Evolutionary conservation across 2,329 filamentous ascomycete species (phyloP).

Genomic region (Bisporella sp.): DNA sequence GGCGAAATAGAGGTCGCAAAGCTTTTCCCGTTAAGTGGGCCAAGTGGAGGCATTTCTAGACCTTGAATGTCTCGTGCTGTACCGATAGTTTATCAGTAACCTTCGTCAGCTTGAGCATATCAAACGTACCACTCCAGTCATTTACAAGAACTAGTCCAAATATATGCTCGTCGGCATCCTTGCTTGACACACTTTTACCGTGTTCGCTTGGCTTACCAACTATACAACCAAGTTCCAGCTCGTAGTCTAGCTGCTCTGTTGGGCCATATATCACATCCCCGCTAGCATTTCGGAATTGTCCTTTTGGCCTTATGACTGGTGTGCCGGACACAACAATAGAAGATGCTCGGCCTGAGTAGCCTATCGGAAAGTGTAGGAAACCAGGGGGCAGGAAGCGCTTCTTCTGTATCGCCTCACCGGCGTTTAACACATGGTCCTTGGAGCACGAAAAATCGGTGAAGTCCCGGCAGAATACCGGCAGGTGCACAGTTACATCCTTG

Average conservation of each 20-base stretch:
- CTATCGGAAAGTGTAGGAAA: conserved; percentile 41
- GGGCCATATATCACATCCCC: conserved; percentile 9
- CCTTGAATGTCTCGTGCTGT: conserved; percentile 53
- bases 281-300: conserved; percentile 29
- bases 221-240: conserved; percentile 8
- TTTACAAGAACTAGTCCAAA: conserved; percentile 55
- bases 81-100: too few species aligned
- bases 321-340: conserved; percentile 43
- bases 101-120: too few species aligned
- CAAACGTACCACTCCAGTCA: conserved; percentile 38
- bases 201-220: conserved; percentile 28
- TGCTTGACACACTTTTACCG: conserved; percentile 30
- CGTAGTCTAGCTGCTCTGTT: conserved; percentile 26
- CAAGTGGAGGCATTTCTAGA: conserved; percentile 53
- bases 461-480: conserved; percentile 47
- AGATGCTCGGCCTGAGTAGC: conserved; percentile 46
- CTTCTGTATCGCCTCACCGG: conserved; percentile 32
- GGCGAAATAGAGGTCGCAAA: conserved; percentile 54
- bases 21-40: conserved; percentile 54
- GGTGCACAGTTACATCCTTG: conserved; percentile 30
- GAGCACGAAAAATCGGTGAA: conserved; percentile 51
- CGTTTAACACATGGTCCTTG: conserved; percentile 44
- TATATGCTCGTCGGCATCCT: conserved; percentile 47
- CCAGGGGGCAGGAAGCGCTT: conserved; percentile 32
- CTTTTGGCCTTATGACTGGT: conserved; percentile 38